Percentiles rank a stretch among this genome's conserved stretches.
Conservation (phyloP, 768 basidiomycete species). For the Tricholomella constricta region DNA sequence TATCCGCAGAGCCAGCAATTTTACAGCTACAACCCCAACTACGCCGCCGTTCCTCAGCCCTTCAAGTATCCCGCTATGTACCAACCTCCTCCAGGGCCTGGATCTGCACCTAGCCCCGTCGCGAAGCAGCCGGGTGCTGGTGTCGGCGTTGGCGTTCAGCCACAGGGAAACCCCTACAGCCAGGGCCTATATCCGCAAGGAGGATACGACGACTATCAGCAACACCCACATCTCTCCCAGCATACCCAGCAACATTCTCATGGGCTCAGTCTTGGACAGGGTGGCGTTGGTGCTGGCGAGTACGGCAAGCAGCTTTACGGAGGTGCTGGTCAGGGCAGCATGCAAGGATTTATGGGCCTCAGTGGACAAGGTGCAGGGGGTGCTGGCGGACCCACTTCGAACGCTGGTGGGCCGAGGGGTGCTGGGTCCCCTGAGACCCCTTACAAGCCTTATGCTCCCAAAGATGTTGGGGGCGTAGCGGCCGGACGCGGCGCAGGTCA, state of each 20-base stretch:
- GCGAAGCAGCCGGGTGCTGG: conserved; percentile 65
- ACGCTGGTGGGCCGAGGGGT: conserved; percentile 49
- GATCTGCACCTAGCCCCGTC: conserved; percentile 62
- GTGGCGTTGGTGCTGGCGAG: conserved; percentile 40
- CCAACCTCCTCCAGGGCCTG: conserved; percentile 70
- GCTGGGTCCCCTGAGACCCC: conserved; percentile 69
- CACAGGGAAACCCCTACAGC: conserved; percentile 58
- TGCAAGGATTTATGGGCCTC: conserved; percentile 74
- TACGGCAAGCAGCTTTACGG: conserved; percentile 52
- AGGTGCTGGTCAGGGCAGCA: conserved; percentile 51
- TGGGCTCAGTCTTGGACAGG: conserved; percentile 44
- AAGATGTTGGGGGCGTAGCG: conserved; percentile 59
- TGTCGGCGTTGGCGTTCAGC: conserved; percentile 45
- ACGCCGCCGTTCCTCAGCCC: conserved; percentile 58
- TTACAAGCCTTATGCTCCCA: conserved; percentile 75
- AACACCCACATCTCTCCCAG: conserved; percentile 50
- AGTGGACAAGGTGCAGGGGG: conserved; percentile 47
- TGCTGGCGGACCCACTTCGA: conserved; percentile 38
- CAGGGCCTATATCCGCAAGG: conserved; percentile 66
- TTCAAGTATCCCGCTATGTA: conserved; percentile 81
- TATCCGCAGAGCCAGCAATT: conserved; percentile 81
- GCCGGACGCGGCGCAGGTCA: conserved; percentile 45
- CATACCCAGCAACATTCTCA: conserved; percentile 62
- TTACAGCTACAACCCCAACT: conserved; percentile 60
- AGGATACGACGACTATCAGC: conserved; percentile 48